phyloP scores from a whole-genome alignment of 192 early-diverging fungal genomes.

The Kappamyces sp. region DNA sequence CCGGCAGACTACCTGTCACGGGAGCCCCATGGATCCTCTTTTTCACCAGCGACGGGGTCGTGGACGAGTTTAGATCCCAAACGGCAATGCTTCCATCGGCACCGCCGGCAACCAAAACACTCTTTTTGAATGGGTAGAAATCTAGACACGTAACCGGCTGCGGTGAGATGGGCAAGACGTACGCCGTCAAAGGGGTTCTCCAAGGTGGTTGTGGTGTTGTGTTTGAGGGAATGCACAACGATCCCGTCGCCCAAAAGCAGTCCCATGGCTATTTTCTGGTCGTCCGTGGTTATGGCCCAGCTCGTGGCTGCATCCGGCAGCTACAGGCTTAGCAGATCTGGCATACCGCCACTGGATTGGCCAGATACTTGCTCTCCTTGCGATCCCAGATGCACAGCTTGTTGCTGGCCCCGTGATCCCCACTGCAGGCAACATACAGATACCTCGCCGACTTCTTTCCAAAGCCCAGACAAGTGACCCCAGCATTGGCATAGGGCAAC shows the following conservation, averaged over 20 bases:
- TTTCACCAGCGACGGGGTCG: constrained; percentile 16
- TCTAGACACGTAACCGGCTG: constrained; percentile 28
- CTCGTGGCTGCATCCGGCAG: constrained; percentile 6
- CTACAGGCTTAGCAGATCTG: constrained; percentile 7
- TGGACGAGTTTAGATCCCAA: constrained; percentile 31
- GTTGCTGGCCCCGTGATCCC: neutral
- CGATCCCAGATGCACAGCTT: constrained; percentile 24
- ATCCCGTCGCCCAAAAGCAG: constrained; percentile 13
- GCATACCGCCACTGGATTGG: constrained; percentile 6
- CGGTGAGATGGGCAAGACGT: neutral
- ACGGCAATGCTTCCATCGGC: constrained; percentile 31
- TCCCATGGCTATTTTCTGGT: constrained; percentile 21
- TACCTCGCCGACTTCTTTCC: neutral
- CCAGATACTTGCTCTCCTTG: constrained; percentile 6
- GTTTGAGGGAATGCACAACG: constrained; percentile 28
- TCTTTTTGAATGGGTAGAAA: constrained; percentile 35
- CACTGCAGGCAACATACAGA: constrained; percentile 14
- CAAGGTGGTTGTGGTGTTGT: constrained; percentile 21
- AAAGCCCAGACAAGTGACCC: neutral
- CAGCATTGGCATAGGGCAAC: too few relatives aligned
- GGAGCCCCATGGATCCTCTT: constrained; percentile 28
- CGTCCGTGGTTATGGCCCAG: constrained; percentile 25
- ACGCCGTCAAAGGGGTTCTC: constrained; percentile 26
- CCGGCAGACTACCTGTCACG: constrained; percentile 9
- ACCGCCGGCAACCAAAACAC: constrained; percentile 28